Evolutionary conservation across 1,284 basidiomycete genomes (phyloP).

Genomic region (Ustilago bromivora): DNA sequence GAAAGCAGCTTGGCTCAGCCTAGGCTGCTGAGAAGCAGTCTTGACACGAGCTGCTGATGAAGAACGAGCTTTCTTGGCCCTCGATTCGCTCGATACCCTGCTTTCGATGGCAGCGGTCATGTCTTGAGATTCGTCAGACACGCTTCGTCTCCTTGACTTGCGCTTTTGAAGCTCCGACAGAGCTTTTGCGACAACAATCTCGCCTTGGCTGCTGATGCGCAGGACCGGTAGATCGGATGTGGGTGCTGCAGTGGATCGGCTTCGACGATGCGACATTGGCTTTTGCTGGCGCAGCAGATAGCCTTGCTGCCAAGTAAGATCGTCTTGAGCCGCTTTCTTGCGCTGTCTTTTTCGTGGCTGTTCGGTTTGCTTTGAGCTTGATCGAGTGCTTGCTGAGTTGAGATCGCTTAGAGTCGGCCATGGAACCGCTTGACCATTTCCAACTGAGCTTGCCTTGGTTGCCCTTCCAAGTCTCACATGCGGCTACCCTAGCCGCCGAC

Average conservation of each 20-base stretch:
- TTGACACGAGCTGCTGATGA: background rate
- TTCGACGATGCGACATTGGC: background rate
- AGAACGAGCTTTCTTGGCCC: background rate
- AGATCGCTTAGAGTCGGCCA: background rate
- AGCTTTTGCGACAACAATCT: conserved; percentile 6
- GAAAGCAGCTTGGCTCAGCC: conserved; percentile 35
- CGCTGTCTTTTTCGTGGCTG: background rate
- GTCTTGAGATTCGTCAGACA: background rate
- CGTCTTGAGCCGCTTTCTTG: background rate
- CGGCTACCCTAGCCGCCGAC: background rate
- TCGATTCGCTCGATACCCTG: background rate
- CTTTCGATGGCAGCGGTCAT: too few species aligned
- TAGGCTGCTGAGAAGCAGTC: conserved; percentile 6
- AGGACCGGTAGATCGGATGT: conserved; percentile 7
- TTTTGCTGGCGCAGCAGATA: conserved; percentile 9
- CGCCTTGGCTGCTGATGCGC: conserved; percentile 15
- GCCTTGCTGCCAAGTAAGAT: conserved; percentile 29
- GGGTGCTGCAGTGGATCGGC: background rate
- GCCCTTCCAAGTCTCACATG: background rate
- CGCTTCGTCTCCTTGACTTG: background rate
- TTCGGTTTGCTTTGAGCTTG: conserved; percentile 1
- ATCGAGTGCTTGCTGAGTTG: background rate
- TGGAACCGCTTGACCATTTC: background rate
- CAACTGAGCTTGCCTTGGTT: background rate
- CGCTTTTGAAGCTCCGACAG: background rate